Evolutionary conservation across 495 filamentous ascomycete genomes (phyloP).

Genomic region (Margaritispora aquatica): DNA sequence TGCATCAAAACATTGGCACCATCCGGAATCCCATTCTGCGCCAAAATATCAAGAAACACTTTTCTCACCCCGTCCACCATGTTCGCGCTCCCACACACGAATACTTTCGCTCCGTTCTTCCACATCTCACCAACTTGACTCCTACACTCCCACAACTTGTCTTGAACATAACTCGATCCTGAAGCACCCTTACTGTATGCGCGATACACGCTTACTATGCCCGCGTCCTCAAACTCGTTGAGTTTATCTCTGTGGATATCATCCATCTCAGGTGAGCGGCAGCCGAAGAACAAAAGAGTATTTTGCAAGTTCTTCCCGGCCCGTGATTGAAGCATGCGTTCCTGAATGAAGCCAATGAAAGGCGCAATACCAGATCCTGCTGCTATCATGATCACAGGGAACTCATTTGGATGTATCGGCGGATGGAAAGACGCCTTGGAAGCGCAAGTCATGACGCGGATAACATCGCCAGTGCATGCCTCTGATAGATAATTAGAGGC

Average conservation of each 20-base stretch:
- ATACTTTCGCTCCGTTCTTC: slow-evolving; percentile 53
- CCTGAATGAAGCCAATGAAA: slow-evolving; percentile 57
- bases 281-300: slow-evolving; percentile 60
- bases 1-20: too few species aligned
- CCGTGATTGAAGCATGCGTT: slow-evolving; percentile 51
- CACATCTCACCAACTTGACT: slow-evolving; percentile 48
- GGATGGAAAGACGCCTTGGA: slow-evolving; percentile 61
- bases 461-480: slow-evolving; percentile 50
- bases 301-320: slow-evolving; percentile 47
- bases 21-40: too few species aligned
- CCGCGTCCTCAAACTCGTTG: slow-evolving; percentile 46
- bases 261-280: slow-evolving; percentile 50
- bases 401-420: slow-evolving; percentile 49
- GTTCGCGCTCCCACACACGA: slow-evolving; percentile 58
- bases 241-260: slow-evolving; percentile 57
- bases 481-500: slow-evolving; percentile 49
- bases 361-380: slow-evolving; percentile 52
- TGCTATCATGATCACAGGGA: slow-evolving; percentile 60
- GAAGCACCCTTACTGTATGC: slow-evolving; percentile 44
- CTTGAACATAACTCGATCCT: slow-evolving; percentile 55
- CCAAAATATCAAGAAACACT: too few species aligned
- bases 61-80: slow-evolving; percentile 55
- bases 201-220: slow-evolving; percentile 51
- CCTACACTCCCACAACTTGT: slow-evolving; percentile 47
- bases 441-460: slow-evolving; percentile 54